A percentile compares a stretch with the other conserved stretches of the same genome.
Conservation (phyloP, 768 basidiomycete genomes). For the Panaeolus papilionaceus region DNA sequence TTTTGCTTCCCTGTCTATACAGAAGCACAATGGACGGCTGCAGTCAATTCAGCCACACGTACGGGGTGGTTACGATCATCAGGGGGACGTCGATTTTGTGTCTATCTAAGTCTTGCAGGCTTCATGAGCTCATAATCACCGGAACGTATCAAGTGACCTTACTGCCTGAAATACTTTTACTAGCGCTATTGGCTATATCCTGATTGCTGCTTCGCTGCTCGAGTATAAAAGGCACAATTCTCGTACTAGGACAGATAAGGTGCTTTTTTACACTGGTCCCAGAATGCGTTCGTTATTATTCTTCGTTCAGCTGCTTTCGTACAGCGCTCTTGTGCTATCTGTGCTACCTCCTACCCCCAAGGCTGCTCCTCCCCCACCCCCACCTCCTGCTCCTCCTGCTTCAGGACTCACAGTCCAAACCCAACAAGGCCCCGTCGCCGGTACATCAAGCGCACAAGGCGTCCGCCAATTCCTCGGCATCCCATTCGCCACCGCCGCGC, state of each 20-base stretch:
- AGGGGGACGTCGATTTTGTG: not conserved
- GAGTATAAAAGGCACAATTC: not conserved
- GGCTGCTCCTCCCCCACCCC: not conserved
- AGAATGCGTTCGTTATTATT: not conserved
- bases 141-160: not conserved
- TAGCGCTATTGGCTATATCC: not conserved
- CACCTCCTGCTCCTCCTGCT: not conserved
- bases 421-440: conserved; percentile 38
- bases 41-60: not conserved
- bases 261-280: not conserved
- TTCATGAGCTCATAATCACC: not conserved
- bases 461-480: conserved; percentile 44
- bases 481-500: conserved; percentile 39
- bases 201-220: not conserved
- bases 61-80: not conserved
- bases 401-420: conserved; percentile 35
- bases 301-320: not conserved
- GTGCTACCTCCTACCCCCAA: not conserved
- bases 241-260: not conserved
- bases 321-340: not conserved
- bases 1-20: not conserved
- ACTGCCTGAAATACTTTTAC: not conserved
- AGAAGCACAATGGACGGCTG: not conserved
- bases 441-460: conserved; percentile 30
- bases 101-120: not conserved